Evolutionary conservation across 2,329 filamentous ascomycete species (phyloP).

Genomic region (Bipolaris cookei): DNA sequence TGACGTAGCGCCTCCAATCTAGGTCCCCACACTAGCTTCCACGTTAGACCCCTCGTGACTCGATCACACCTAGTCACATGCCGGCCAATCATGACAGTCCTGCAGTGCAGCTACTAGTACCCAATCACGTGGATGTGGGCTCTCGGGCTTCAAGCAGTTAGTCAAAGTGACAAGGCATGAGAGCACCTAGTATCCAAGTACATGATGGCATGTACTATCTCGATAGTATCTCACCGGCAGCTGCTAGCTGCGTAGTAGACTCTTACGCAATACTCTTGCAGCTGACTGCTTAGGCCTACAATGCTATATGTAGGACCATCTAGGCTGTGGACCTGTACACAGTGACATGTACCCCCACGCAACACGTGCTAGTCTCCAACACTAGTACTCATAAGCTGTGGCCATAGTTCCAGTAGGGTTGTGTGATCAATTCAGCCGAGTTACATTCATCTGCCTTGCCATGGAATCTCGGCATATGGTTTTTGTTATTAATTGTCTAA

Average conservation of each 20-base stretch:
- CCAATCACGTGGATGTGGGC: neutral
- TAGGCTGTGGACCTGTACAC: neutral
- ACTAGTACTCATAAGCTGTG: neutral
- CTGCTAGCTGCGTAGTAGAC: neutral
- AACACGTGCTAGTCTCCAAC: neutral
- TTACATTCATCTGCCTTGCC: neutral
- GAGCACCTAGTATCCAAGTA: neutral
- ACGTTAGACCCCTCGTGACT: neutral
- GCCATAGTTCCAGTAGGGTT: neutral
- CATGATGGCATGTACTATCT: neutral
- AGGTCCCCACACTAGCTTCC: neutral
- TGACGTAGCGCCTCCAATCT: neutral
- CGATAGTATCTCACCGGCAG: neutral
- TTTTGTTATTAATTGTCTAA: neutral
- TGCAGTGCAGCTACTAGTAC: neutral
- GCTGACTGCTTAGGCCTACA: neutral
- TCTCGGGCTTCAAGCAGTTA: neutral
- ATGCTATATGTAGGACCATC: too few relatives aligned
- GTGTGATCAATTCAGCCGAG: neutral
- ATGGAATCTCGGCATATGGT: neutral
- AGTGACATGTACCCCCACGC: neutral
- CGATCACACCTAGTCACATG: neutral
- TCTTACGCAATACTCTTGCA: neutral
- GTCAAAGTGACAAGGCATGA: neutral
- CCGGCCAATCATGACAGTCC: neutral